Base-by-base conservation (phyloP, 768 basidiomycete species). In the Boletus insuetus region DNA sequence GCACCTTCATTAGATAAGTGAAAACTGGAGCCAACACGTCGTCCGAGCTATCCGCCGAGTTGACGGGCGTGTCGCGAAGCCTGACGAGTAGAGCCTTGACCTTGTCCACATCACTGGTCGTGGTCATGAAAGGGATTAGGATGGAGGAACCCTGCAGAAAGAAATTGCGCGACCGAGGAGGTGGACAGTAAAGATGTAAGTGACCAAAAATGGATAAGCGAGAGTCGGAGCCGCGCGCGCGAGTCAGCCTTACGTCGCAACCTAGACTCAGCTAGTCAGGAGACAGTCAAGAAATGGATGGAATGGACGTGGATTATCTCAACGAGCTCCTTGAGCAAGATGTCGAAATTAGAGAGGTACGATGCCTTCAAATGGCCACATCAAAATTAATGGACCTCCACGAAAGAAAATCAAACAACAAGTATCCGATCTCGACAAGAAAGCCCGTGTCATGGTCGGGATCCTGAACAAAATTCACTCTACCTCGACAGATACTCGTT, bases 391-490 rank as follows among this genome's bases (percentile, higher is more conserved):
- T 46, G 19, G 48, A 58, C 40, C 45, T 24, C 35, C 24, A 55
- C 53, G 44, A 32, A 69, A 93, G 91, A 89, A 83, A 85, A 87
- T 93, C 72, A 87, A 82, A 63, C 88, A 89, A 29, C 83, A 87
- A 69, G 85, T 87, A 38, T 78, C 77, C 24, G 82, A 85, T 63
- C 75, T 92, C 3, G 90, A 92, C 70, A 91, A 86, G 72, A 87
- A 85, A 66, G 77, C 83, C 8, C 81, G 91, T 17, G 77, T 77
- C 4, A 84, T 91, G 76, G 75, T 81, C n/a, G 88, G 87, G n/a
- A 67, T 83, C 40, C 75, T 93, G 51, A 91, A 88, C 74, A 87
- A 82, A 61, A 83, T 92, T 13, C 91, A 93, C 64, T 89, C 88
- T 7, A 92, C 90, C 4, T 81, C 82, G 8, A 64, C 75, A 4